Evolutionary conservation across 148 eudicot genomes (phyloP).

Genomic region (Polygonum aviculare): DNA sequence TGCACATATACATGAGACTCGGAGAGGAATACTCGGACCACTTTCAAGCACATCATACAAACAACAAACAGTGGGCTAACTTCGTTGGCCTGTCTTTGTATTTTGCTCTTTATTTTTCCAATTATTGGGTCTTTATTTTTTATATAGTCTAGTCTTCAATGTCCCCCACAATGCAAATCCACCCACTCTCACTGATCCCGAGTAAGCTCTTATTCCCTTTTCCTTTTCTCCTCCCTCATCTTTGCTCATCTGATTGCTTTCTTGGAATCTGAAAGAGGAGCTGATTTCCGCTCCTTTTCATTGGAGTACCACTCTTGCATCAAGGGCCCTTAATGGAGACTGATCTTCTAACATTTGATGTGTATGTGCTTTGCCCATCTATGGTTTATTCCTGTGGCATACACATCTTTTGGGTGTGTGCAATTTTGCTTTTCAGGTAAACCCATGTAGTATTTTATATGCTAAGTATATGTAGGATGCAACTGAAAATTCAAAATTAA

Average conservation of each 20-base stretch:
- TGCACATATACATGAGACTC: conserved; percentile 1
- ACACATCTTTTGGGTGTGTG: background rate
- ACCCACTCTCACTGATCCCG: conserved; percentile 15
- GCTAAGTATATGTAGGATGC: background rate
- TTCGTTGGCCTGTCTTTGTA: background rate
- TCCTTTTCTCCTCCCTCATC: conserved; percentile 5
- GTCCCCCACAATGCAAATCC: conserved; percentile 12
- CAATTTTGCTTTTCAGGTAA: background rate
- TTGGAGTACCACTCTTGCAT: conserved; percentile 2
- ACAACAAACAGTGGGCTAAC: background rate
- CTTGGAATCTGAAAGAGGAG: conserved; percentile 12
- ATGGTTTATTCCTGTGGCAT: background rate
- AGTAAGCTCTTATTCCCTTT: conserved; percentile 10
- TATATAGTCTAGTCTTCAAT: conserved; percentile 2
- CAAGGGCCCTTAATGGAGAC: background rate
- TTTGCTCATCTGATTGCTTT: conserved; percentile 11
- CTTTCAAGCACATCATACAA: background rate
- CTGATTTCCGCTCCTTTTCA: conserved; percentile 7
- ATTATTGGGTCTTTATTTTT: conserved; percentile 13
- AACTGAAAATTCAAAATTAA: background rate
- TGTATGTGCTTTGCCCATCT: background rate
- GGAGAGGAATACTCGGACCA: conserved; percentile 13
- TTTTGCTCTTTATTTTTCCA: conserved; percentile 1
- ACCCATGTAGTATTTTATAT: background rate
- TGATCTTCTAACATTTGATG: background rate